Conservation (phyloP, 768 basidiomycete genomes). For the Peribolospora baueri region DNA sequence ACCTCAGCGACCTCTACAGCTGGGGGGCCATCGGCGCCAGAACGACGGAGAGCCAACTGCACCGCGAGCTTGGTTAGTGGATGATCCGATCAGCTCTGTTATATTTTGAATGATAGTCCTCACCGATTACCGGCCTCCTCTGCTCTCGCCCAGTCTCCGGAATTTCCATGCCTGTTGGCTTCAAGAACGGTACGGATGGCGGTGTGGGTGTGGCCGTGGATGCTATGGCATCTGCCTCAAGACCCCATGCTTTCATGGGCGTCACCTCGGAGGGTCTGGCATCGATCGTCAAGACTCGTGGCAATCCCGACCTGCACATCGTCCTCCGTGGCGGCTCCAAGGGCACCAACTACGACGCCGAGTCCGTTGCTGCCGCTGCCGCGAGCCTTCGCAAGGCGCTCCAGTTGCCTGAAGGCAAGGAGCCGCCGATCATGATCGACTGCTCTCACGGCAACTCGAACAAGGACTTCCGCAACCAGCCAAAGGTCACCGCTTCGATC, state of each 20-base stretch:
- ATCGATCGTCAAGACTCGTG: conserved; percentile 77
- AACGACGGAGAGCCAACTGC: conserved; percentile 91
- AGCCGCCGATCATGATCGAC: conserved; percentile 64
- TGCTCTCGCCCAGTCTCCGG: conserved; percentile 37
- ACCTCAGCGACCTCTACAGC: conserved; percentile 32
- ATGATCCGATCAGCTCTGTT: neutral
- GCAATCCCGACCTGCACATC: conserved; percentile 67
- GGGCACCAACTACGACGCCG: conserved; percentile 66
- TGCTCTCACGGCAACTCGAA: conserved; percentile 72
- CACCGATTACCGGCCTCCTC: neutral
- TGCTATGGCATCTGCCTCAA: conserved; percentile 75
- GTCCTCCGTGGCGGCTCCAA: conserved; percentile 80
- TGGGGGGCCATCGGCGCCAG: conserved; percentile 96
- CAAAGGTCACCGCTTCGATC: conserved; percentile 46
- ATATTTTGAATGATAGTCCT: neutral
- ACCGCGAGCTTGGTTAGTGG: conserved; percentile 43
- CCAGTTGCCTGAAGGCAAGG: conserved; percentile 13
- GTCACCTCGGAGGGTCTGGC: conserved; percentile 37
- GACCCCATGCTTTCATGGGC: conserved; percentile 89
- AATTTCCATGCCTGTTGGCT: conserved; percentile 86
- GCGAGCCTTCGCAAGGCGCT: conserved; percentile 41
- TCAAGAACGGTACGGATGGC: conserved; percentile 98
- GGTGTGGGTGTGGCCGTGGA: conserved; percentile 70
- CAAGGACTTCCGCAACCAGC: conserved; percentile 83
- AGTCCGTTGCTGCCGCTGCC: conserved; percentile 42